These are phyloP conservation scores for Hypomyces rosellus DNA, from an alignment of 2,329 filamentous ascomycete species.

Conservation along the genomic window DNA sequence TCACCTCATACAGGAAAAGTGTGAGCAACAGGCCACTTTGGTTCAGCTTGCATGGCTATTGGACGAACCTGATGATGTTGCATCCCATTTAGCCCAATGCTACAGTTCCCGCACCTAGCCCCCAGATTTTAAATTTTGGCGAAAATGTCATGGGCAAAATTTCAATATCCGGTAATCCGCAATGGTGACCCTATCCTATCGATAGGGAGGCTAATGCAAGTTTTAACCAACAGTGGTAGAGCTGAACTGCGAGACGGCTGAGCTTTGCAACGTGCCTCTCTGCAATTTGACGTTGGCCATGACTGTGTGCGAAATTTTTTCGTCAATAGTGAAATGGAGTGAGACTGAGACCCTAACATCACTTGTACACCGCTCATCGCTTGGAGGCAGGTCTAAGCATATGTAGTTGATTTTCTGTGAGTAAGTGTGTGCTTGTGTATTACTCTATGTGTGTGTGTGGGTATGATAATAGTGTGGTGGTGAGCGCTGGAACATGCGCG, in stretches of 20 bases:
- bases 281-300: slow-evolving; percentile 6
- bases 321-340: background rate
- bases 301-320: background rate
- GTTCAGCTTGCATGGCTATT: too few relatives aligned
- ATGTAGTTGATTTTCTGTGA: too few relatives aligned
- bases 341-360: background rate
- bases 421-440: too few relatives aligned
- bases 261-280: slow-evolving; percentile 11
- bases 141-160: background rate
- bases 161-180: slow-evolving; percentile 1
- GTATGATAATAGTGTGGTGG: too few relatives aligned
- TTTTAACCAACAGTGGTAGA: background rate
- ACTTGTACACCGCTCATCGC: too few relatives aligned
- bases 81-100: too few relatives aligned
- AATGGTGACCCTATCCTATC: background rate
- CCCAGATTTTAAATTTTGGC: background rate
- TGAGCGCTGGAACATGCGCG: too few relatives aligned
- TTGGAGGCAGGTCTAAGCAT: too few relatives aligned
- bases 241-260: slow-evolving; percentile 6
- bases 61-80: too few relatives aligned
- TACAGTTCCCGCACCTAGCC: too few relatives aligned
- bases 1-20: too few relatives aligned
- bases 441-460: too few relatives aligned
- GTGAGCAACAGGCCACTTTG: background rate
- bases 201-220: slow-evolving; percentile 6